Conservation (phyloP, 2,329 filamentous ascomycete species). For the Pseudogymnoascus destructans region DNA sequence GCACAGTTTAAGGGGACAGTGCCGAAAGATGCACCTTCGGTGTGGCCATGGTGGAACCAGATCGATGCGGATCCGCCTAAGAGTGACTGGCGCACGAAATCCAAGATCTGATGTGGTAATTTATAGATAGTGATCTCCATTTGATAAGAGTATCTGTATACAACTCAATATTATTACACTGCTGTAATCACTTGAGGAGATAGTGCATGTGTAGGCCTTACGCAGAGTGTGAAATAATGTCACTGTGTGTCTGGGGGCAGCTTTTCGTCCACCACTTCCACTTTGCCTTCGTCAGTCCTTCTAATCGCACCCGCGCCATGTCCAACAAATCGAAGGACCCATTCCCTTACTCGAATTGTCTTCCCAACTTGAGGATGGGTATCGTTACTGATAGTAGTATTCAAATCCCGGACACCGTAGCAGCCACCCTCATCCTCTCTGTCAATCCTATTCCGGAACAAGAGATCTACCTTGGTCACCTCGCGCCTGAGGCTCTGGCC, state of each 20-base stretch:
- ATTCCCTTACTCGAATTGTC: constrained; percentile 55
- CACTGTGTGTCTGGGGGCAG: constrained; percentile 26
- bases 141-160: not conserved
- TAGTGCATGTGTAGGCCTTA: not conserved
- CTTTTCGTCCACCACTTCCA: constrained; percentile 12
- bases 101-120: constrained; percentile 14
- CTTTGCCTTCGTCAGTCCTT: constrained; percentile 9
- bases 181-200: not conserved
- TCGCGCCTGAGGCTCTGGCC: constrained; percentile 67
- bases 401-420: constrained; percentile 41
- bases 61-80: constrained; percentile 30
- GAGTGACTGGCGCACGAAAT: constrained; percentile 15
- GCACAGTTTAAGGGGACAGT: constrained; percentile 44
- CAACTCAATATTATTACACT: not conserved
- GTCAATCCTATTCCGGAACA: constrained; percentile 44
- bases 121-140: not conserved
- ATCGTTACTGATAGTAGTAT: constrained; percentile 18
- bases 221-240: not conserved
- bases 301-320: constrained; percentile 15
- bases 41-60: constrained; percentile 48
- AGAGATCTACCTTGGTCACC: constrained; percentile 54
- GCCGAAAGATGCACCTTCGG: constrained; percentile 38
- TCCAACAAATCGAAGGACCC: constrained; percentile 60
- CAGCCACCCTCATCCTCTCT: constrained; percentile 40
- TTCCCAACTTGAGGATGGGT: constrained; percentile 45